phyloP scores from a whole-genome alignment of 1,139 yeast genomes.

The Cylindricascospora bacillispora region DNA sequence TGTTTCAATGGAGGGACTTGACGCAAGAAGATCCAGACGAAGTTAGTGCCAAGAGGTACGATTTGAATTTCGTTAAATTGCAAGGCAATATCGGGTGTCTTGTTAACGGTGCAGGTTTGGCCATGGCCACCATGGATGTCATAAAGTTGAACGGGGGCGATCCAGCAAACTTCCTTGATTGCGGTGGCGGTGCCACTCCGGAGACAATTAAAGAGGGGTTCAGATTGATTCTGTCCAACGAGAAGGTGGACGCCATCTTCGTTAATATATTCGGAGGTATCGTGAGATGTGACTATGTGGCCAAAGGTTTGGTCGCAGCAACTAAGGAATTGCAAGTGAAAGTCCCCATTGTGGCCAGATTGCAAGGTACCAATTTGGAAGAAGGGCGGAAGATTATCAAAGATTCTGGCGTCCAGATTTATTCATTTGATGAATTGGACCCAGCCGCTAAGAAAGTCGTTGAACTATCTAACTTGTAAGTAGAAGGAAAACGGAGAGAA shows the following conservation, averaged over 20 bases:
- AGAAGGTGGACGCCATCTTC: conserved; percentile 86
- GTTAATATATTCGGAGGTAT: conserved; percentile 99
- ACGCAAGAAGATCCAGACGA: conserved; percentile 98
- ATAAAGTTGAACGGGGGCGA: conserved; percentile 96
- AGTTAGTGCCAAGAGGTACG: conserved; percentile 79
- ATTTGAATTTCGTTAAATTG: conserved; percentile 90
- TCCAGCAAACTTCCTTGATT: conserved; percentile 98
- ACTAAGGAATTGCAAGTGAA: conserved; percentile 79
- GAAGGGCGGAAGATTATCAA: conserved; percentile 78
- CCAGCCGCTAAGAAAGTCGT: conserved; percentile 97
- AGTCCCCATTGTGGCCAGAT: conserved; percentile 93
- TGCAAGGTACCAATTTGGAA: conserved; percentile 94
- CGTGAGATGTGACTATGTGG: conserved; percentile 97
- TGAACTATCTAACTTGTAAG: conserved; percentile 38
- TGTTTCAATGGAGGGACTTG: conserved; percentile 91
- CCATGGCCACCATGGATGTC: conserved; percentile 99
- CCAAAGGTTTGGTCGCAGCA: conserved; percentile 91
- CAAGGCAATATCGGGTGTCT: conserved; percentile 98
- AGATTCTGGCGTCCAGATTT: conserved; percentile 87
- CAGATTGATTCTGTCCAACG: conserved; percentile 80
- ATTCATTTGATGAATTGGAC: conserved; percentile 84
- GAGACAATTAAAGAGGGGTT: conserved; percentile 96
- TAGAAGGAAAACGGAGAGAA: background rate
- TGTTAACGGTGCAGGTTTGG: conserved; percentile 99
- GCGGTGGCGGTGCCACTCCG: conserved; percentile 99